Evolutionary conservation across 2,329 filamentous ascomycete species (phyloP), one percentile per base, ranked within the genome.

Genomic region (Colletotrichum euphorbiae): DNA sequence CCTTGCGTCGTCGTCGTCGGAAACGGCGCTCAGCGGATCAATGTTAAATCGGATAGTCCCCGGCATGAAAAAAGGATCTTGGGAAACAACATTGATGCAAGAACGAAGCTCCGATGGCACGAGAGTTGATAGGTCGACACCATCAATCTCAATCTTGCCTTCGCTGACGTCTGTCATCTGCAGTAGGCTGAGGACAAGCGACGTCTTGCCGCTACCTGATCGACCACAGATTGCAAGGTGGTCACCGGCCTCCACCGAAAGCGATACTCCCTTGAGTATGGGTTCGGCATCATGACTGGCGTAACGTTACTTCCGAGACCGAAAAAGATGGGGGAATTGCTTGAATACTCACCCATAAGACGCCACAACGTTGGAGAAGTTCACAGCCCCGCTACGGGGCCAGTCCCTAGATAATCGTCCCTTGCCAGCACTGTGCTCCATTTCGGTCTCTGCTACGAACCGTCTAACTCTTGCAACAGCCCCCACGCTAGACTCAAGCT

Each of bases 401-500:
- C 55, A 69, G 4, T 33, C n/a, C n/a, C n/a, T n/a, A n/a, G n/a
- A n/a, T n/a, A n/a, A n/a, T n/a, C n/a, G n/a, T n/a, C n/a, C n/a
- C n/a, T 21, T 3, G 5, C 2, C 1, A 46, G 33, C 4, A 42
- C 6, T 1, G 24, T 13, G 7, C 19, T 0, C 65, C 2, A 17
- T 38, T 19, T 58, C 54, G 3, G 60, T 64, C 1, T 68, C 65
- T 0, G 28, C 6, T 1, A 59, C 42, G 12, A 69, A 69, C 6
- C 55, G 38, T 31, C 43, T 43, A 1, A 69, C 48, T 24, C 62
- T 56, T 4, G 62, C 40, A 1, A 61, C 66, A 0, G 62, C 66
- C 1, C 66, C 62, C 2, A 69, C 19, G 31, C 67, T 68, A 6
- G 55, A 67, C 51, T 17, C 70, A 62, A 60, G 78, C 76, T 46